Evolutionary conservation across 805 yeast genomes (phyloP).

Genomic region (Ogataea populi-albae): DNA sequence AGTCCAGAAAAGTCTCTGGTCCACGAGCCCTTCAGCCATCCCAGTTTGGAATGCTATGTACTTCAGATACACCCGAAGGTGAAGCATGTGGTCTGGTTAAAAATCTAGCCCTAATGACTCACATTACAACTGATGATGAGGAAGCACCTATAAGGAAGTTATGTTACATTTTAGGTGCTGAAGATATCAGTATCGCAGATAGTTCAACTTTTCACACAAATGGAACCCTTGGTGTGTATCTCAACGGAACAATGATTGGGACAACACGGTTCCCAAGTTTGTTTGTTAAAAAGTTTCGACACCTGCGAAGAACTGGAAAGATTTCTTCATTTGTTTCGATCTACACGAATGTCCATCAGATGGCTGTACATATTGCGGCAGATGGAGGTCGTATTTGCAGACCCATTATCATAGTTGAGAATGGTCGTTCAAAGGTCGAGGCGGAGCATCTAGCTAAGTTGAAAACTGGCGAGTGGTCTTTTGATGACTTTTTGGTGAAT

Average conservation of each 20-base stretch:
- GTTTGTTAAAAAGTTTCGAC: conserved; percentile 77
- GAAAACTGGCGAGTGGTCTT: conserved; percentile 69
- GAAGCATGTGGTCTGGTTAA: conserved; percentile 99
- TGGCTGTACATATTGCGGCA: conserved; percentile 95
- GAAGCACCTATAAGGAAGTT: conserved; percentile 80
- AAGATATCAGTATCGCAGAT: conserved; percentile 75
- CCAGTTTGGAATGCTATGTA: conserved; percentile 98
- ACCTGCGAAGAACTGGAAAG: conserved; percentile 77
- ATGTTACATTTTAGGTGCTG: conserved; percentile 85
- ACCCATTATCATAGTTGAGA: conserved; percentile 84
- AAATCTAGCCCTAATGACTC: conserved; percentile 96
- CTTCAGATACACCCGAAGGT: conserved; percentile 99
- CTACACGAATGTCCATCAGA: conserved; percentile 84
- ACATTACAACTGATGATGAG: conserved; percentile 97
- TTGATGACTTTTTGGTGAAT: conserved; percentile 81
- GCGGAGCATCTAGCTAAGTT: conserved; percentile 66
- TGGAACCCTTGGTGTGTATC: conserved; percentile 79
- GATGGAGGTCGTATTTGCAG: conserved; percentile 99
- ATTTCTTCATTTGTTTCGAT: conserved; percentile 89
- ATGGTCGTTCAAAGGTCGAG: conserved; percentile 66
- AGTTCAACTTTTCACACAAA: conserved; percentile 75
- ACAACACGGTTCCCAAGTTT: conserved; percentile 82
- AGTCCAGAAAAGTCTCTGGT: conserved; percentile 95
- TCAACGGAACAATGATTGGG: conserved; percentile 94
- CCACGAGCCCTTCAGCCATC: conserved; percentile 99